Evolutionary conservation across 805 yeast genomes (phyloP), one percentile per base, ranked within the genome.

Genomic region (Suhomyces sp.): DNA sequence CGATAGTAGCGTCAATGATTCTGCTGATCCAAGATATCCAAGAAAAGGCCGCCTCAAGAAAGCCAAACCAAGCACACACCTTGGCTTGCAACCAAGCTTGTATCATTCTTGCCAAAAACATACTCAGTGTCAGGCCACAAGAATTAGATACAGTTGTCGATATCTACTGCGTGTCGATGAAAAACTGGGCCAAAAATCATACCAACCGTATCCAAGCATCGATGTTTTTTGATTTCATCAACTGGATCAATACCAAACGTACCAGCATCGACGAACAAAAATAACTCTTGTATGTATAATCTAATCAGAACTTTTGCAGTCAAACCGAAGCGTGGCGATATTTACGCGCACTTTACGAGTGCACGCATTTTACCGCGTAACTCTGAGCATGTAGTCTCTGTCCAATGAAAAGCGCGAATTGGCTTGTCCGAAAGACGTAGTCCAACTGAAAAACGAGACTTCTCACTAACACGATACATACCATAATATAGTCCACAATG

Each of bases 211-310:
- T 81, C 22, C 78, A 79, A 19, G 74, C 86, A 7, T 72, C 80
- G 10, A 65, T 88, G 62, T 90, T 88, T 65, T 79, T 84, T 58
- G 97, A 91, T 60, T 82, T 90, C 56, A 79, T 88, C 63, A 90
- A 90, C 70, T 92, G 94, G 92, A 65, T 87, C 44, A 78, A 77
- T 57, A 72, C 87, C n/a, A 78, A 79, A 61, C 76, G 80, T 66
- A 22, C 17, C 31, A 36, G n/a, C 15, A 26, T n/a, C 5, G 46
- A 42, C 29, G 27, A 42, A 42, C n/a, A 38, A 38, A 38, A 38
- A 15, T 26, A 44, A 44, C 46, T 23, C 24, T 17, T 38, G 42
- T 38, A 38, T 19, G n/a, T 17, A 17, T 19, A 19, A 38, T 17
- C 13, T 17, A 38, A 5, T 19, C 3, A 38, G 23, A 38, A 4